These are phyloP conservation scores for Candida glucosophila DNA, from an alignment of 1,139 yeast species.

Conservation along the genomic window DNA sequence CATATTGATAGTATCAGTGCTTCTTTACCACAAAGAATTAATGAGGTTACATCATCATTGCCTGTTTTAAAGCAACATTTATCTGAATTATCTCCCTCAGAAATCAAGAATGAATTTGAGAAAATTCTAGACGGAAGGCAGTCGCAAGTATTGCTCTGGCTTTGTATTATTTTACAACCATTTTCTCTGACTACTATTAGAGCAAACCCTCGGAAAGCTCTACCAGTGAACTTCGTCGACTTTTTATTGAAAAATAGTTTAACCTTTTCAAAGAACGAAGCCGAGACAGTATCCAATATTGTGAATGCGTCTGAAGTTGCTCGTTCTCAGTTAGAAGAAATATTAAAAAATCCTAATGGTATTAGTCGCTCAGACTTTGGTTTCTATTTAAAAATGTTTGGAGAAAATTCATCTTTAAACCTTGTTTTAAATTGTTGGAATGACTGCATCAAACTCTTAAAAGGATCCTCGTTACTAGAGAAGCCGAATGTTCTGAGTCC, in stretches of 20 bases:
- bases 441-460: conserved; percentile 12
- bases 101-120: conserved; percentile 5
- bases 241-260: conserved; percentile 61
- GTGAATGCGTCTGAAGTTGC: conserved; percentile 11
- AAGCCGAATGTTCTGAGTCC: no score
- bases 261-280: conserved; percentile 53
- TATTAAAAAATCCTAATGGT: conserved; percentile 13
- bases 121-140: conserved; percentile 11
- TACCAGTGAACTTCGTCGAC: conserved; percentile 22
- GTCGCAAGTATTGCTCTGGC: conserved; percentile 34
- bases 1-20: no score
- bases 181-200: conserved; percentile 32
- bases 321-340: conserved; percentile 7
- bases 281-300: conserved; percentile 40
- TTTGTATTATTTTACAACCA: conserved; percentile 40
- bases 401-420: conserved; percentile 42
- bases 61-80: no score
- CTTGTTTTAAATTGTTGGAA: conserved; percentile 22
- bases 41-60: conserved; percentile 14
- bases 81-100: conserved; percentile 3
- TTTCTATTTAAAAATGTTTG: conserved; percentile 44
- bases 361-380: conserved; percentile 55
- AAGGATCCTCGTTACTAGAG: no score
- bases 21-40: conserved; percentile 12
- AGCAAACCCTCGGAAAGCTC: conserved; percentile 31